Base-by-base conservation (phyloP, 2,329 filamentous ascomycete species). In the Colletotrichum costaricense region DNA sequence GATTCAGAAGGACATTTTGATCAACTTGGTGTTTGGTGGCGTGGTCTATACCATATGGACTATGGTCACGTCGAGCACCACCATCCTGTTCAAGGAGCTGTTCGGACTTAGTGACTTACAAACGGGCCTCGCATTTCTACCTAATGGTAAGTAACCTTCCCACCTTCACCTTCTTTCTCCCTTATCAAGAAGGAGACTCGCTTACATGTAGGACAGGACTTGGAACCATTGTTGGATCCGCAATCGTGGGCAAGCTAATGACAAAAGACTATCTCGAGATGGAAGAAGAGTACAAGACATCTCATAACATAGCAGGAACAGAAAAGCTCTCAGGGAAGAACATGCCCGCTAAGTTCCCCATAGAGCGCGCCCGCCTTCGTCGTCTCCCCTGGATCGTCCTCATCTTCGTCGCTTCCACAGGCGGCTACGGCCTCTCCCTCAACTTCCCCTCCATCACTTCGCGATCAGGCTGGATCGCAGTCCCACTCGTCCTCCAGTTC, bases 51-150 rank as follows among this genome's bases (percentile, higher is more conserved):
- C 86, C 0, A 80, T 84, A 12, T 87, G 85, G 84, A 86, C 82
- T 24, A 87, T 88, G 85, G 83, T 87, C 5, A 86, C 83, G 8
- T 81, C 84, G 1, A 83, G 80, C 16, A 86, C 85, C 2, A 82
- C 84, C 0, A 75, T 76, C 0, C 62, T 83, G 3, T 82, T 86
- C 70, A 79, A 82, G 57, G 28, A 64, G 42, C 67, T 77, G 1
- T 80, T 80, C 30, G 56, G 64, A 2, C 76, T 80, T 1, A 74
- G 58, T 64, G 76, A 80, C 38, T 60, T 77, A 4, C 58, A 76
- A 2, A 67, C 80, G 5, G 79, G 79, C 8, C 74, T 80, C 0
- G 74, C 71, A 1, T 80, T 78, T 54, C 55, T 80, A 5, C 79
- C 79, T 2, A 80, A 79, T 38, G 78, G 79, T 70, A 33, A 52